Evolutionary conservation across 352 stramenopile genomes (phyloP).

Genomic region (Phytophthora fragariaefolia): DNA sequence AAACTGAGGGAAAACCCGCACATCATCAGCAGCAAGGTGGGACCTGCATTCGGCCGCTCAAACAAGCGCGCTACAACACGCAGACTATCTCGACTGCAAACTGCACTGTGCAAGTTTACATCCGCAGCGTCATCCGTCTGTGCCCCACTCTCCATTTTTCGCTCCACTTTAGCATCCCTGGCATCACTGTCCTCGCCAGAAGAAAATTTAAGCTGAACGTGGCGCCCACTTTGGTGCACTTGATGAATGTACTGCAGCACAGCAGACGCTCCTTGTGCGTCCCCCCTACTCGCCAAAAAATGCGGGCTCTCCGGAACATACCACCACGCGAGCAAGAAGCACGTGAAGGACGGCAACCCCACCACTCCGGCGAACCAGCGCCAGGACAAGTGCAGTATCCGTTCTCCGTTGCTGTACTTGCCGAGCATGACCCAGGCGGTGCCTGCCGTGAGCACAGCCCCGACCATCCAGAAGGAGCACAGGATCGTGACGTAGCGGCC

Average conservation of each 20-base stretch:
- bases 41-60: conserved; percentile 40
- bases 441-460: conserved; percentile 78
- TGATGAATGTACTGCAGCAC: conserved; percentile 75
- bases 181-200: conserved; percentile 50
- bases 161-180: conserved; percentile 17
- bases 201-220: conserved; percentile 79
- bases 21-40: conserved; percentile 73
- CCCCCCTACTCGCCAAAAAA: conserved; percentile 73
- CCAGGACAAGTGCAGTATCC: conserved; percentile 82
- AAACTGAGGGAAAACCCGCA: conserved; percentile 83
- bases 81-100: conserved; percentile 72
- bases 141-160: conserved; percentile 19
- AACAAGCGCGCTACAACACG: conserved; percentile 60
- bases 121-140: neutral
- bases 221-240: conserved; percentile 48
- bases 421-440: conserved; percentile 89
- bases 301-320: conserved; percentile 88
- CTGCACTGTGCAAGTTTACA: conserved; percentile 16
- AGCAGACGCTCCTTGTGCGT: conserved; percentile 52
- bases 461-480: conserved; percentile 93
- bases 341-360: conserved; percentile 74
- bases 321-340: conserved; percentile 62
- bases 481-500: conserved; percentile 88
- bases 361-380: conserved; percentile 82
- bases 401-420: conserved; percentile 61